Base-by-base conservation (phyloP, 345 rosid species). In the Bruguiera parviflora region DNA sequence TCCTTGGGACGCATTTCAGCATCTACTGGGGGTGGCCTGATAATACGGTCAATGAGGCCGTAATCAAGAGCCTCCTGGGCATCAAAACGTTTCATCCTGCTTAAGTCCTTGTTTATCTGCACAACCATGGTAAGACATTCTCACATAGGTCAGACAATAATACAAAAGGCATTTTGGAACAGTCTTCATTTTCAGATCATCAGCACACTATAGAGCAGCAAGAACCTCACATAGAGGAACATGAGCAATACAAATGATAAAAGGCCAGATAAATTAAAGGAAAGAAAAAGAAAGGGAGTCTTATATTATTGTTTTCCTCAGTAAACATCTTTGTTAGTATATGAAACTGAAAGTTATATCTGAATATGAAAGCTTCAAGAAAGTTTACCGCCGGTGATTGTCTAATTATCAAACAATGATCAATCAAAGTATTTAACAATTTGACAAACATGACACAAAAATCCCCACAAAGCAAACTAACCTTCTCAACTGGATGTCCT, bases 31-130 rank as follows among this genome's bases (percentile, higher is more conserved):
- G 89, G 88, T 8, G 94, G 97, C 81, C 91, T 82, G 69, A 83
- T 78, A 62, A 91, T 77, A 28, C 83, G 82, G 75, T 94, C 97
- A 37, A 94, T 85, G 15, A 91, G 83, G 32, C 97, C 93, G 65
- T 94, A 91, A 61, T 89, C 93, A 3, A 88, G 80, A 37, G 96
- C 96, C 83, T 91, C 89, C 57, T 84, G 79, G 20, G 95, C 89
- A 43, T 76, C 77, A 65, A 88, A 89, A 68, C 85, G 81, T 83
- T 88, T 91, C 82, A 81, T 67, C 67, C 92, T 73, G 71, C 87
- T 69, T 64, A 88, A 75, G 74, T 94, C 98, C 74, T 77, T 73
- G 68, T 65, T 78, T 72, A 94, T 79, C 96, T 88, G 85, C 77
- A 74, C 0, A 69, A 2, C 28, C 47, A 61, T 47, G 55, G 27